Conservation (phyloP, 2,329 filamentous ascomycete species). For the Pseudonectria buxi region DNA sequence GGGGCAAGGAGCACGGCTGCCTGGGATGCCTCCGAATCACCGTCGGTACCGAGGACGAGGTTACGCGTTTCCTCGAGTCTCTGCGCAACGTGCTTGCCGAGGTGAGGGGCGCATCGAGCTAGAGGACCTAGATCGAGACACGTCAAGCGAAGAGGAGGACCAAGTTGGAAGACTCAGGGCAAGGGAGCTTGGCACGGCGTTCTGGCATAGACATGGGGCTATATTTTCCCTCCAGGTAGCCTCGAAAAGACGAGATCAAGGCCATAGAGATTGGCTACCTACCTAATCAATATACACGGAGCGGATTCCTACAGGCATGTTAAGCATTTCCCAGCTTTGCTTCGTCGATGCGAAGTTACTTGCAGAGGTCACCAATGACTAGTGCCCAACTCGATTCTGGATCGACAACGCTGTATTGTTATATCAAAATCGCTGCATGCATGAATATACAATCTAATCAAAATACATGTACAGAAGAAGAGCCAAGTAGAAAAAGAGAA, state of each 20-base stretch:
- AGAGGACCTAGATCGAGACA: background rate
- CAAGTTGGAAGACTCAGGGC: conserved; percentile 1
- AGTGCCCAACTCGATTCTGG: too few species aligned
- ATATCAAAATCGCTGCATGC: too few species aligned
- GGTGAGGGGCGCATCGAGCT: conserved; percentile 26
- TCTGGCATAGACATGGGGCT: conserved; percentile 12
- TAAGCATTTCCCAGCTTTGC: too few species aligned
- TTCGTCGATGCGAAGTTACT: too few species aligned
- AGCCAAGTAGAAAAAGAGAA: too few species aligned
- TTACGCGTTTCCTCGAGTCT: conserved; percentile 68
- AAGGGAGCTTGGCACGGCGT: conserved; percentile 12
- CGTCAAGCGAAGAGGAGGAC: background rate
- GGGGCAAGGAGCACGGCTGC: conserved; percentile 88
- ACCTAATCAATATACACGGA: too few species aligned
- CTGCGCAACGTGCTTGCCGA: conserved; percentile 46
- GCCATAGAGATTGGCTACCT: too few species aligned
- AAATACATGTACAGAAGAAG: too few species aligned
- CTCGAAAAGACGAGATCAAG: conserved; percentile 10
- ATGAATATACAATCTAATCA: too few species aligned
- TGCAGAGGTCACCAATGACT: too few species aligned
- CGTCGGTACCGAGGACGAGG: conserved; percentile 82
- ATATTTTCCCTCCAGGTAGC: conserved; percentile 18
- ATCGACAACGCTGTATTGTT: too few species aligned
- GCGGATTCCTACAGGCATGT: too few species aligned
- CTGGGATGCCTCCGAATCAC: conserved; percentile 85